Base-by-base conservation (phyloP, 768 basidiomycete genomes). In the Clavulina sp. region DNA sequence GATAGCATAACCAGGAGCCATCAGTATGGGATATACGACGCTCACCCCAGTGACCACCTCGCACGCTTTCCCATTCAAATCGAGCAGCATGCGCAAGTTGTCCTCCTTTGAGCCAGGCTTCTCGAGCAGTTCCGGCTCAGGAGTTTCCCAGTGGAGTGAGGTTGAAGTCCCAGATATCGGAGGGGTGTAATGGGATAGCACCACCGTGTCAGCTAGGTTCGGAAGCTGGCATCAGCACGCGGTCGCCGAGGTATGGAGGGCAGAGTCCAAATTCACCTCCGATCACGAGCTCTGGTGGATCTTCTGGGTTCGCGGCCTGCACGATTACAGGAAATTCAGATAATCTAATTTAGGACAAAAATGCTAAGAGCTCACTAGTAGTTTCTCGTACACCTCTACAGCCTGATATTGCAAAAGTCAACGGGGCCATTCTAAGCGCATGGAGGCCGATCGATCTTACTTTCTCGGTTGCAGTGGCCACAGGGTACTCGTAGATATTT, bases 11-110 rank as follows among this genome's bases (percentile, higher is more conserved):
- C 85, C 85, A 2, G 85, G 85, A 0, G 84, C 69, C 13, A 75
- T 75, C 19, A 88, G 62, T 16, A 87, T 70, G 0, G 86, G 85
- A 55, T 77, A 89, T 9, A 78, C 84, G 26, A 46, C 43, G 13
- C 77, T 73, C 18, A 96, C 77, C 5, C 91, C 93, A 0, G 92
- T 96, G 21, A 95, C 86, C 21, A 96, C 88, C 62, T 93, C 85
- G 58, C 91, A 93, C 0, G 80, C 74, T 47, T 74, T 71, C 4
- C 89, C 93, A 48, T 91, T 89, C 56, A 95, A 69, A 53, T 89
- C 84, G 44, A 82, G 67, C 51, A 99, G 70, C 85, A 89, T 93
- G 23, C 84, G 75, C 44, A 84, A 60, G 63, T 96, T 82, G 54
- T 96, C 92, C 28, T 69, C 77, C 59, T 84, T 83, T 5, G 74